These are phyloP conservation scores for Colletotrichum musae DNA, from an alignment of 2,329 filamentous ascomycete genomes.

Conservation along the genomic window DNA sequence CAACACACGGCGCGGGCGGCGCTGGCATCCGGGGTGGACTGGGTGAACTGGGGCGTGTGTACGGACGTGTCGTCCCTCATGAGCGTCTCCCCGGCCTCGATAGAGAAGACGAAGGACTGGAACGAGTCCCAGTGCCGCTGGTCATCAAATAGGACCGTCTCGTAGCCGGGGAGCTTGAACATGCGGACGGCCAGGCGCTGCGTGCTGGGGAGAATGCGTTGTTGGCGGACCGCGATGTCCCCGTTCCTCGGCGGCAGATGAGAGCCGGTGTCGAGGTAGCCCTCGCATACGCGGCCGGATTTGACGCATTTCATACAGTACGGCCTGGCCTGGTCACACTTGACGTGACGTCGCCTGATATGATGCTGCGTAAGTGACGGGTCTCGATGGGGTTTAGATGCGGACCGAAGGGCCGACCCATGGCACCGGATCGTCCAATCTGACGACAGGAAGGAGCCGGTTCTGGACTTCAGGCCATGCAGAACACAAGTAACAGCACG, in stretches of 20 bases:
- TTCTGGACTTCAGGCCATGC: neutral
- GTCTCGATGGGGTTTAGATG: neutral
- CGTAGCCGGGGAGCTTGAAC: slow-evolving; percentile 14
- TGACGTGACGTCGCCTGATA: slow-evolving; percentile 53
- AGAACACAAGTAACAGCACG: too few species aligned
- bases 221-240: neutral
- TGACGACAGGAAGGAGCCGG: neutral
- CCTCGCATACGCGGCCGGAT: slow-evolving; percentile 22
- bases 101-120: slow-evolving; percentile 16
- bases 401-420: too few species aligned
- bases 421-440: neutral
- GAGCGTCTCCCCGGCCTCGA: slow-evolving; percentile 27
- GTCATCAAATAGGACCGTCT: slow-evolving; percentile 24
- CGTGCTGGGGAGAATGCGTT: neutral
- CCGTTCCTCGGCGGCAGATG: neutral
- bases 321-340: slow-evolving; percentile 60
- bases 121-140: slow-evolving; percentile 35
- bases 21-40: neutral
- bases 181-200: neutral
- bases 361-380: slow-evolving; percentile 5
- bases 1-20: slow-evolving; percentile 32
- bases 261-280: slow-evolving; percentile 14
- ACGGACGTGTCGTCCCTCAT: slow-evolving; percentile 1
- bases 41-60: slow-evolving; percentile 20
- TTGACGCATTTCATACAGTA: slow-evolving; percentile 53